These are phyloP conservation scores for Chenopodium suecicum DNA, from an alignment of 148 eudicot genomes.

Conservation along the genomic window DNA sequence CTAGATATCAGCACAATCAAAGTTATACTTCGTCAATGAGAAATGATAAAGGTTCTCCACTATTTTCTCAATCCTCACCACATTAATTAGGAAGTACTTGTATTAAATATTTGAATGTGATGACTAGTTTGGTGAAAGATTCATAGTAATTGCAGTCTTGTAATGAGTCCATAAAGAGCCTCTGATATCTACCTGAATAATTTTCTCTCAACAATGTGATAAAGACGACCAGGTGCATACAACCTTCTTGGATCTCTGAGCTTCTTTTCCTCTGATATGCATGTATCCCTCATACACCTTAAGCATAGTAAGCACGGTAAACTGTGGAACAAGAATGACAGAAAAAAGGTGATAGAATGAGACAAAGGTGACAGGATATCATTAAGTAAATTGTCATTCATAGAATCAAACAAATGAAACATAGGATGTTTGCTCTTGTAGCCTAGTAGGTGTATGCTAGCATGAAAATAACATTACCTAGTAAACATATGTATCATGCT, in stretches of 20 bases:
- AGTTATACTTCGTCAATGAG: neutral
- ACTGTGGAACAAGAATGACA: constrained; percentile 40
- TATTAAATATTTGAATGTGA: neutral
- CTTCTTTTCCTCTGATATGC: constrained; percentile 73
- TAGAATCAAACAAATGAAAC: neutral
- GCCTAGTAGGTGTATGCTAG: no score
- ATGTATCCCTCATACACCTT: constrained; percentile 90
- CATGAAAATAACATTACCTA: neutral
- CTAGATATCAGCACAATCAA: neutral
- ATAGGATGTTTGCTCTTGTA: neutral
- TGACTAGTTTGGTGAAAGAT: neutral
- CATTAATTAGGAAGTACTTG: neutral
- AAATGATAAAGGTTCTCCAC: neutral
- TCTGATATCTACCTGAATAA: constrained; percentile 62
- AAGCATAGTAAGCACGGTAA: constrained; percentile 91
- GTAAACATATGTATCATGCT: neutral
- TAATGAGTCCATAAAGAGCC: neutral
- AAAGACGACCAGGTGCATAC: constrained; percentile 97
- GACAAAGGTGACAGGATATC: neutral
- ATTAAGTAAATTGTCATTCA: neutral
- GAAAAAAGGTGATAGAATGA: neutral
- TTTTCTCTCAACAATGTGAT: constrained; percentile 97
- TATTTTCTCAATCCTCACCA: neutral
- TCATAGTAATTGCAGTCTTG: neutral
- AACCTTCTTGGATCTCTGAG: constrained; percentile 90